Evolutionary conservation across 2,329 filamentous ascomycete species (phyloP), one percentile per base, ranked within the genome.

Genomic region (Dactylellina haptotyla): DNA sequence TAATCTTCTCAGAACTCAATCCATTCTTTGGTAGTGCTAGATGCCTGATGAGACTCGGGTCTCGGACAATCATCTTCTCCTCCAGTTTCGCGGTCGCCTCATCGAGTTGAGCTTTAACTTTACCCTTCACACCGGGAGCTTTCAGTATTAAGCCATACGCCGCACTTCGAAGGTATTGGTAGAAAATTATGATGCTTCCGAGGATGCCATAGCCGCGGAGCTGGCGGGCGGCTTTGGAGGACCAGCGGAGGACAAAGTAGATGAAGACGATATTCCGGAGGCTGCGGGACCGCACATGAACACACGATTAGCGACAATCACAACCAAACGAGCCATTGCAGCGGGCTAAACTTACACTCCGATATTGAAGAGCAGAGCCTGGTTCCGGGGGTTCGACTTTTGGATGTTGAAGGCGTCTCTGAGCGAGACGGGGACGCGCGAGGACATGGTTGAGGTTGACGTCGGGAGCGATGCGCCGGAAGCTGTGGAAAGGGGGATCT

Each of bases 251-350:
- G 72, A 97, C 81, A 83, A 98, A 97, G 77, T 96, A 86, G 79
- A 93, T 85, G 81, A 98, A 96, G 78, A 98, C 84, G 71, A 97
- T 84, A 80, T 97, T 96, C 62, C 92, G 91, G 75, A 97, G 79
- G 72, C 92, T 94, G 76, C 43, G 43, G 18, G 3, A 8, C 18
- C 16, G 16, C 16, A 46, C 12, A 41, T 4, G n/a, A 25, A 23
- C 23, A 20, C n/a, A 37, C 6, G 8, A 46, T 72, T 53, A 72
- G 59, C 39, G 18, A 25, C 54, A 16, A 20, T 25, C 39, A 50
- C 43, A 16, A 26, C 14, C 12, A 30, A 14, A 18, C 10, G 2
- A 16, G 23, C 2, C 9, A 16, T 12, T 41, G 5, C 10, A 6
- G n/a, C 6, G 18, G 14, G 26, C 3, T 18, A 8, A 28, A 18